Evolutionary conservation across 2,329 filamentous ascomycete genomes (phyloP), one percentile per base, ranked within the genome.

Genomic region (Ciborinia camelliae): DNA sequence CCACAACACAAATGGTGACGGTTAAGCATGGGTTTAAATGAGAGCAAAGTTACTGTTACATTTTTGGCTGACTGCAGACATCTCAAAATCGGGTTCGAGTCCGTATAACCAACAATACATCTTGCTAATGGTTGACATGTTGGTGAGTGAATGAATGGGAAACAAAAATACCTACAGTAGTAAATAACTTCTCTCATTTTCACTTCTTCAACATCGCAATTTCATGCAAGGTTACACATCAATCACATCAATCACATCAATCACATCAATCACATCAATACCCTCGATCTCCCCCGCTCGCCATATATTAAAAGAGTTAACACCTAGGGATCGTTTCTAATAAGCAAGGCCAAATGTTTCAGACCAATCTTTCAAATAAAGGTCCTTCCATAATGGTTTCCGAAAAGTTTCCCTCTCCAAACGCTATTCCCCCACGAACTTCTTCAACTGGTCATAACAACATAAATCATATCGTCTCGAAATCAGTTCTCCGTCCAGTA

Each of bases 371-470:
- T 35, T 53, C 53, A 53, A 58, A 37, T 51, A 57, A 41, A 45
- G 48, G 41, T 39, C 58, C 69, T 45, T 65, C 65, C 43, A 69
- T 57, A 30, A 73, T 69, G 68, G 37, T 63, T 23, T 68, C 69
- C 43, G 70, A 74, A 32, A 69, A 62, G 57, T 67, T 72, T 10
- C 67, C 63, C n/a, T 84, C 82, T n/a, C 87, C 88, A 62, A 87
- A 85, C 75, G 81, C 82, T 45, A 91, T 92, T 63, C 90, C 90
- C 26, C 87, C 88, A 3, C 84, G 90, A 68, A 91, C 87, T 53
- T 92, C 90, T 64, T 90, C 88, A 1, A 86, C 84, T 64, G 81
- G 82, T 68, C 80, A 82, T 68, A 76, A 76, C 41, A 68, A 71
- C 41, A 71, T 71, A 55, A 71, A 68, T 63, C 65, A 68, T 51